These are phyloP conservation scores for Aureobasidium sp. DNA, from an alignment of 2,329 filamentous ascomycete species.

Conservation along the genomic window DNA sequence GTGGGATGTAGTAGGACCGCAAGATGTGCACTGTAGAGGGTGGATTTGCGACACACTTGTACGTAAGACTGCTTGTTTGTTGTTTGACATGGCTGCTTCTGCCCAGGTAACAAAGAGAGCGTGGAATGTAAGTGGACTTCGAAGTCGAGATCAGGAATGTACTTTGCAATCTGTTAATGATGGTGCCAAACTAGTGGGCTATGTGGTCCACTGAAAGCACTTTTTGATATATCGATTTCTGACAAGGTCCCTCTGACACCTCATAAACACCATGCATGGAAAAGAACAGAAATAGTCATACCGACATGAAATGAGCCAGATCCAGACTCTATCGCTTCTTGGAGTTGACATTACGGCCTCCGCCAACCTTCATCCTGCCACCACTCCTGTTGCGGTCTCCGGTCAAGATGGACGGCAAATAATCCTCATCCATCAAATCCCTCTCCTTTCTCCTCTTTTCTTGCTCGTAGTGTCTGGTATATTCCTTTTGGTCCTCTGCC, in stretches of 20 bases:
- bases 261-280: slow-evolving; percentile 1
- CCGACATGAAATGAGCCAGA: background rate
- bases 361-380: slow-evolving; percentile 71
- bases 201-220: too few relatives aligned
- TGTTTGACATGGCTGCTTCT: too few relatives aligned
- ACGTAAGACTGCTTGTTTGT: too few relatives aligned
- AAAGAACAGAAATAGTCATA: background rate
- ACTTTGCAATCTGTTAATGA: too few relatives aligned
- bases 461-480: slow-evolving; percentile 55
- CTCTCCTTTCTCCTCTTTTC: slow-evolving; percentile 60
- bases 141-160: too few relatives aligned
- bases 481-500: slow-evolving; percentile 96
- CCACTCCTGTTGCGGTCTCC: slow-evolving; percentile 59
- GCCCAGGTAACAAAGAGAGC: too few relatives aligned
- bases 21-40: background rate
- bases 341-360: slow-evolving; percentile 79
- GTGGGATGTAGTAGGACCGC: background rate
- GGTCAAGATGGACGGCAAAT: slow-evolving; percentile 74
- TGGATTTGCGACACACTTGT: too few relatives aligned
- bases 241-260: too few relatives aligned
- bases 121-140: too few relatives aligned
- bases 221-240: too few relatives aligned
- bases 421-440: slow-evolving; percentile 93
- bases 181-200: too few relatives aligned
- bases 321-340: slow-evolving; percentile 45